Base-by-base conservation (phyloP, 2,329 filamentous ascomycete species). In the Sordariomycetes sp. region DNA sequence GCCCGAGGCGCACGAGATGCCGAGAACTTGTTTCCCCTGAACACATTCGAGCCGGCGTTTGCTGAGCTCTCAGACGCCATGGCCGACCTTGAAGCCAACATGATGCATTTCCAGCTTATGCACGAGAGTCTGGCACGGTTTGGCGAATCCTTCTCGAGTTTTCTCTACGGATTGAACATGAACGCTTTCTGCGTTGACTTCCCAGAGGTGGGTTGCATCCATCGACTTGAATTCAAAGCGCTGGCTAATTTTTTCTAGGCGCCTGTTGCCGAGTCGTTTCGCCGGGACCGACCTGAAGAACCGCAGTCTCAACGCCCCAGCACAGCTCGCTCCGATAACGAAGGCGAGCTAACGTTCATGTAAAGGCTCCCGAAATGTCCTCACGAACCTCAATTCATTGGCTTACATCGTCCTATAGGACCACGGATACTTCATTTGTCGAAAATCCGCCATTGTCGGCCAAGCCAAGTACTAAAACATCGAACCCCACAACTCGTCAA, bases 141-240 rank as follows among this genome's bases (percentile, higher is more conserved):
- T 59, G 90, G 82, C 58, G 92, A 98, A 68, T 93, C 84, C 51
- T 98, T 98, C 58, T 87, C 87, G 2, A 86, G 82, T 46, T 96
- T 98, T 50, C 63, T 98, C 30, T 98, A 96, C 49, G 92, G 92
- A 3, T 59, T 98, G 54, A 96, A 96, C 53, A 95, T 98, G 88
- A 96, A 95, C 58, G 92, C 92, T 2, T 98, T 96, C 55, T 96
- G 90, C 56, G 88, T 96, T 21, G 92, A 98, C 57, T 98, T 95
- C 44, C 85, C 87, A 0, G 92, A 98, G 75, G 87, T 87, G 61
- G 33, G 54, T 36, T 20, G 31, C 17, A 25, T 21, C 9, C 25
- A 5, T 8, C 8, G 6, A 19, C 8, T 15, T 27, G 11, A 8
- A 15, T 17, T 16, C 14, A 15, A 8, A 20, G 8, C 5, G 16